Percentiles rank a stretch among this genome's conserved stretches.
These are phyloP conservation scores for Neofusicoccum parvum DNA, from an alignment of 2,329 filamentous ascomycete genomes.

Conservation along the genomic window DNA sequence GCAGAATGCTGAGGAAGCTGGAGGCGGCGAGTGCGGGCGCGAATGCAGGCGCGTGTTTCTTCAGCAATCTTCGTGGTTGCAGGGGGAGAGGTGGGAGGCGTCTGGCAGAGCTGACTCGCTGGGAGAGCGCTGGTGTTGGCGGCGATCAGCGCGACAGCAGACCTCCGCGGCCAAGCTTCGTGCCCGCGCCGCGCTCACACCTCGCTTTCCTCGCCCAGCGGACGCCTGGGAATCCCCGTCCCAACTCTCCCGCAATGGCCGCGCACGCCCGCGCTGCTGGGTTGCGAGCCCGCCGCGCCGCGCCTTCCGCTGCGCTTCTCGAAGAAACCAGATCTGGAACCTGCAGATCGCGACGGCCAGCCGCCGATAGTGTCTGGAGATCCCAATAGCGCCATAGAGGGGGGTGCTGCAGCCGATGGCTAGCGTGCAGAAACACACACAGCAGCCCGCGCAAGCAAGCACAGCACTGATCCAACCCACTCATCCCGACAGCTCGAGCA, in stretches of 20 bases:
- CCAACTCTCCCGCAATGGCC: not conserved
- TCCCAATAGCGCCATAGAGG: slow-evolving; percentile 2
- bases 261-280: not conserved
- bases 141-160: not conserved
- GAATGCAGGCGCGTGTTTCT: not conserved
- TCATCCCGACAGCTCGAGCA: no score
- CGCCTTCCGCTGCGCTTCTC: slow-evolving; percentile 4
- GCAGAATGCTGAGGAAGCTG: not conserved
- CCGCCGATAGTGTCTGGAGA: slow-evolving; percentile 2
- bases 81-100: slow-evolving; percentile 11
- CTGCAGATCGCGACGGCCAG: not conserved
- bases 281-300: not conserved
- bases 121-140: slow-evolving; percentile 1
- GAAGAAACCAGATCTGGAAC: slow-evolving; percentile 4
- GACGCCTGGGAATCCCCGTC: not conserved
- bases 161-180: slow-evolving; percentile 16
- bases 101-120: not conserved
- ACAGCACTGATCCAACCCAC: no score
- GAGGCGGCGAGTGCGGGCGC: not conserved
- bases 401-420: no score
- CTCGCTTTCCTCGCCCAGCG: no score
- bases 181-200: not conserved
- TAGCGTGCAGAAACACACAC: no score
- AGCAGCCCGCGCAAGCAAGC: no score
- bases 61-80: slow-evolving; percentile 6